These are phyloP conservation scores for Penicillium paxilli DNA, from an alignment of 495 filamentous ascomycete species.

Conservation along the genomic window DNA sequence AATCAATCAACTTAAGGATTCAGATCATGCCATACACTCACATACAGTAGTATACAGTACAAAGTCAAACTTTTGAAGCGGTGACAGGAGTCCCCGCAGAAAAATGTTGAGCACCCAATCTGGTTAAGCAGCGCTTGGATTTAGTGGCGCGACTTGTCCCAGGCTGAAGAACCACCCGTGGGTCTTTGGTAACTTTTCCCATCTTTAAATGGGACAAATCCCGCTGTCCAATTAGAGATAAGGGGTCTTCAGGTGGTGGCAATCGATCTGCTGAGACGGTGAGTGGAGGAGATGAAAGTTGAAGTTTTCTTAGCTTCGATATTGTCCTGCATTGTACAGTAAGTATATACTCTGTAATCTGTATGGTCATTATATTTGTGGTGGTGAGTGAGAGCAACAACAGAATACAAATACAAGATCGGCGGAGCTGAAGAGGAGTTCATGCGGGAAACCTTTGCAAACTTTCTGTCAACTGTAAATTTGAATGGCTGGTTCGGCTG, in stretches of 20 bases:
- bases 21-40: background rate
- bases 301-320: too few species aligned
- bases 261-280: background rate
- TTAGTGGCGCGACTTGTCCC: background rate
- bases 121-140: background rate
- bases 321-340: too few species aligned
- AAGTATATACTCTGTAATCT: too few species aligned
- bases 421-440: slow-evolving; percentile 11
- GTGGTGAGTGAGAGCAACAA: too few species aligned
- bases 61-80: background rate
- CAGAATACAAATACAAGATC: too few species aligned
- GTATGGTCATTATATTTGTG: too few species aligned
- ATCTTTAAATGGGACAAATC: background rate
- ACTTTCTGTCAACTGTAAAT: too few species aligned
- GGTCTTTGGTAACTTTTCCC: slow-evolving; percentile 9
- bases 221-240: background rate
- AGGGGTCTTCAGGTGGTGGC: background rate
- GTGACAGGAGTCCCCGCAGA: background rate
- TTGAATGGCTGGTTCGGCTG: background rate
- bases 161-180: slow-evolving; percentile 11
- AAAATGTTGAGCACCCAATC: slow-evolving; percentile 14
- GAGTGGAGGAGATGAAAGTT: background rate
- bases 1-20: background rate
- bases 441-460: slow-evolving; percentile 4
- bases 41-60: background rate